Percentiles rank a stretch among this genome's conserved stretches.
Evolutionary conservation across 2,329 filamentous ascomycete genomes (phyloP).

Genomic region (Diaporthe sp.): DNA sequence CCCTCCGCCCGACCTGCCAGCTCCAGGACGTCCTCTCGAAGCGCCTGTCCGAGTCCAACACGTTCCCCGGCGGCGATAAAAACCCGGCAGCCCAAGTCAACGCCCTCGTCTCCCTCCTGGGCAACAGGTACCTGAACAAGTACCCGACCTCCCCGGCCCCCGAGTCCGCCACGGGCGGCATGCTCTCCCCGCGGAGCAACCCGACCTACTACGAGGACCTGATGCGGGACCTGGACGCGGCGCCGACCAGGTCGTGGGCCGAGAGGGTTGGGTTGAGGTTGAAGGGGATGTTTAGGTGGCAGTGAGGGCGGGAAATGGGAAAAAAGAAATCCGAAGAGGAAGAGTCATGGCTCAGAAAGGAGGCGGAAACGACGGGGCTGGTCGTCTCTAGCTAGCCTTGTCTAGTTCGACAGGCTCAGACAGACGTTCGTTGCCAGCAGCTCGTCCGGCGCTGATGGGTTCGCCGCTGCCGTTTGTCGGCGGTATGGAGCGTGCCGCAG

Average conservation of each 20-base stretch:
- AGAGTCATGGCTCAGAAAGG: neutral
- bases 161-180: slow-evolving; percentile 58
- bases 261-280: slow-evolving; percentile 67
- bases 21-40: slow-evolving; percentile 69
- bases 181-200: slow-evolving; percentile 72
- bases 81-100: slow-evolving; percentile 64
- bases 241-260: slow-evolving; percentile 69
- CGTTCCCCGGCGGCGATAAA: slow-evolving; percentile 44
- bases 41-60: slow-evolving; percentile 55
- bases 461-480: too few relatives aligned
- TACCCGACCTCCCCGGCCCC: slow-evolving; percentile 48
- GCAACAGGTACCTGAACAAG: slow-evolving; percentile 71
- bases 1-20: slow-evolving; percentile 73
- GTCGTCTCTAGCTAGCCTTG: neutral
- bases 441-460: too few relatives aligned
- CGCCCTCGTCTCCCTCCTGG: slow-evolving; percentile 70
- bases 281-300: slow-evolving; percentile 71
- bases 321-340: neutral
- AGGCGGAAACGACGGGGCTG: neutral
- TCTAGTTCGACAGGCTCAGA: too few relatives aligned
- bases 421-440: too few relatives aligned
- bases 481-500: too few relatives aligned
- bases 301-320: slow-evolving; percentile 53
- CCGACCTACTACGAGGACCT: slow-evolving; percentile 75
- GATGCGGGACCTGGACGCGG: slow-evolving; percentile 73